phyloP scores from a whole-genome alignment of 306 rosid species.

The Cucumis cinereus region DNA sequence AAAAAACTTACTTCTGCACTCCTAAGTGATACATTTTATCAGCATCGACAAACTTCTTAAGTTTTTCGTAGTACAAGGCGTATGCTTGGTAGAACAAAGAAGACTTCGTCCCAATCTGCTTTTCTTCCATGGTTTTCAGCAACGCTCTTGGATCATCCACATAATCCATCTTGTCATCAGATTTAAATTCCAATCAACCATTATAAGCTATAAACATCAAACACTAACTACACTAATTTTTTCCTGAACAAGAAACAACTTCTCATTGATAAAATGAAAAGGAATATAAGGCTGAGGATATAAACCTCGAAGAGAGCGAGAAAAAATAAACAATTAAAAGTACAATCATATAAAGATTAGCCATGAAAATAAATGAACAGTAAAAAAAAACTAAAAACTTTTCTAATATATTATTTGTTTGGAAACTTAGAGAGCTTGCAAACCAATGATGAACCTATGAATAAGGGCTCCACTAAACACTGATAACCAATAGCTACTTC shows the following conservation, averaged over 20 bases:
- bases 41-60: conserved; percentile 61
- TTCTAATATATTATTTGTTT: too few relatives aligned
- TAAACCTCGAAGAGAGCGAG: background rate
- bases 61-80: conserved; percentile 67
- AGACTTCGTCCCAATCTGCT: conserved; percentile 52
- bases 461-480: too few relatives aligned
- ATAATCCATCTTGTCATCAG: conserved; percentile 67
- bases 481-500: too few relatives aligned
- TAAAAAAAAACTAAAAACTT: too few relatives aligned
- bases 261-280: background rate
- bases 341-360: too few relatives aligned
- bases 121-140: conserved; percentile 63
- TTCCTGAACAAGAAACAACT: too few relatives aligned
- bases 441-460: too few relatives aligned
- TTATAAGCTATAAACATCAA: background rate
- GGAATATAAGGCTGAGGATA: background rate
- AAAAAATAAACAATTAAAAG: too few relatives aligned
- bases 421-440: too few relatives aligned
- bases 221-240: background rate
- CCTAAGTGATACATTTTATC: conserved; percentile 58
- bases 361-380: too few relatives aligned
- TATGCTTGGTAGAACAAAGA: conserved; percentile 74
- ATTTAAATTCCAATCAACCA: background rate
- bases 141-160: conserved; percentile 50
- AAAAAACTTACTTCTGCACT: conserved; percentile 39